Evolutionary conservation across 768 basidiomycete species (phyloP).

Genomic region (Lentinula boryana): DNA sequence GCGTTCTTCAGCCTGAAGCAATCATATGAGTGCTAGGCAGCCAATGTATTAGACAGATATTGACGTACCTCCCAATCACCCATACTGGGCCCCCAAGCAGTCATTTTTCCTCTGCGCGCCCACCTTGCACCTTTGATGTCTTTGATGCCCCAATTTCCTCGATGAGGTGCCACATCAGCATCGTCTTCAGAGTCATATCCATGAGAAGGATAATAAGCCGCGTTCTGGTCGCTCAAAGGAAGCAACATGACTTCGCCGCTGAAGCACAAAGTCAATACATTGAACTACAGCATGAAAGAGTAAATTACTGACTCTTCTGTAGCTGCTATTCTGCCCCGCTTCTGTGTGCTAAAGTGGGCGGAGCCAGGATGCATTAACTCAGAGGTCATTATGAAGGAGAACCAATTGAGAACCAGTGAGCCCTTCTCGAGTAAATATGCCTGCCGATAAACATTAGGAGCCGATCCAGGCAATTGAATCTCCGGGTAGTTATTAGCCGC

Average conservation of each 20-base stretch:
- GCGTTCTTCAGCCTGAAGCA: conserved; percentile 67
- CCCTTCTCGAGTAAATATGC: background rate
- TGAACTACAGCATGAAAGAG: background rate
- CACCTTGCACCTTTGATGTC: conserved; percentile 69
- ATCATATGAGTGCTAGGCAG: conserved; percentile 10
- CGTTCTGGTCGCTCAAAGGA: conserved; percentile 65
- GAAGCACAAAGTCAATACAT: background rate
- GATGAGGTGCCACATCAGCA: conserved; percentile 31
- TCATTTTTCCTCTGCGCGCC: conserved; percentile 77
- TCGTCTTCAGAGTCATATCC: conserved; percentile 63
- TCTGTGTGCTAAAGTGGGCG: background rate
- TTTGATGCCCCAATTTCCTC: conserved; percentile 86
- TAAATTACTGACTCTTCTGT: background rate
- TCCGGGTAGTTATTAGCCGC: no score
- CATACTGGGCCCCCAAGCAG: conserved; percentile 76
- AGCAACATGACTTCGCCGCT: conserved; percentile 29
- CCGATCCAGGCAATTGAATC: background rate
- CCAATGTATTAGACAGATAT: background rate
- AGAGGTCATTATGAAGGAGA: background rate
- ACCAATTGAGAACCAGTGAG: background rate
- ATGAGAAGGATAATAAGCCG: conserved; percentile 83
- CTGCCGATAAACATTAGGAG: background rate
- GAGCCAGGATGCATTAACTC: background rate
- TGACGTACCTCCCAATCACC: conserved; percentile 79
- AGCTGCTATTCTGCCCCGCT: background rate